Percentiles rank a stretch among this genome's conserved stretches.
Conservation (phyloP, 352 stramenopile species). For the Globisporangium okanoganense region DNA sequence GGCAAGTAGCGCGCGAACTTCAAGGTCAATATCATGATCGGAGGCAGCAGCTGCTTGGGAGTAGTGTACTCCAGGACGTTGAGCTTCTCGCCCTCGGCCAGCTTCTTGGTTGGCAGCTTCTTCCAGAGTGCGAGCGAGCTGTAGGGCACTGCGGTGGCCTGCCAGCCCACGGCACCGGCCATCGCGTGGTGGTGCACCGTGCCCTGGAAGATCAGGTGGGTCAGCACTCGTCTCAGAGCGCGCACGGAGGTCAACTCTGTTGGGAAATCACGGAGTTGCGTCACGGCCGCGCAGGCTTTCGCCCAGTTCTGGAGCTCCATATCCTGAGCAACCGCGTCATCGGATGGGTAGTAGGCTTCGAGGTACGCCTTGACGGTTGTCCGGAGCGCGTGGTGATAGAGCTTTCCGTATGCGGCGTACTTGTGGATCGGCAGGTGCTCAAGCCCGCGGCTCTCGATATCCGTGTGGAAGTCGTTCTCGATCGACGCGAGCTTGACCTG, state of each 20-base stretch:
- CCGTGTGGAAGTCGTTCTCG: constrained; percentile 5
- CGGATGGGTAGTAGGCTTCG: neutral
- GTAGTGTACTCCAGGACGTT: constrained; percentile 29
- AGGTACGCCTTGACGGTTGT: neutral
- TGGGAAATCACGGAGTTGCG: constrained; percentile 33
- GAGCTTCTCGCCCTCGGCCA: constrained; percentile 15
- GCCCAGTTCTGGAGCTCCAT: constrained; percentile 33
- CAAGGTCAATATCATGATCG: constrained; percentile 25
- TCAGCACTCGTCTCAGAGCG: constrained; percentile 18
- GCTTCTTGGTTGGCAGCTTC: constrained; percentile 29
- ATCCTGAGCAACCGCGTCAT: constrained; percentile 7
- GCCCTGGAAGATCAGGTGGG: constrained; percentile 34
- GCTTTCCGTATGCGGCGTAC: constrained; percentile 7
- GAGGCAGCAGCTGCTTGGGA: constrained; percentile 21
- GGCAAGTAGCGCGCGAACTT: constrained; percentile 30
- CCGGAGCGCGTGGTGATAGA: neutral
- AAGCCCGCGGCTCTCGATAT: constrained; percentile 5
- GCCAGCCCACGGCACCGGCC: constrained; percentile 44
- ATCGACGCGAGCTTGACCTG: neutral
- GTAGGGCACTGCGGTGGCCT: constrained; percentile 34
- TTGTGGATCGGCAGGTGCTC: constrained; percentile 4
- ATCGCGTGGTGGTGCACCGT: constrained; percentile 48
- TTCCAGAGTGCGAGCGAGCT: constrained; percentile 42
- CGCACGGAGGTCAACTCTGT: constrained; percentile 3
- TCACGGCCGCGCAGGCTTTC: constrained; percentile 16